Conservation (phyloP, 768 basidiomycete species). For the Boletus huronensis region DNA sequence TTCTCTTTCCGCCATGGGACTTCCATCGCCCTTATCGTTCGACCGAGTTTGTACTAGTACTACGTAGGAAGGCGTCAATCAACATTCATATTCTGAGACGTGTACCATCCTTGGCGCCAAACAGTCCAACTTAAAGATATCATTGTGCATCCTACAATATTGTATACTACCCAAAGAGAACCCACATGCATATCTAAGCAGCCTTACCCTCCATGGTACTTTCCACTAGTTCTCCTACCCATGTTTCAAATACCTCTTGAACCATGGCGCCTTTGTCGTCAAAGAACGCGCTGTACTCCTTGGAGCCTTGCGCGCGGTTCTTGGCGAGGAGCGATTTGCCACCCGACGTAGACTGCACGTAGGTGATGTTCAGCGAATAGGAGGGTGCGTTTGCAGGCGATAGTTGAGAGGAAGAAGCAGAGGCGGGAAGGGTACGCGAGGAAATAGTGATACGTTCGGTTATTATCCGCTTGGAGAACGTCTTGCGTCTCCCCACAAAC, state of each 20-base stretch:
- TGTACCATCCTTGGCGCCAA: neutral
- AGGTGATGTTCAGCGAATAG: constrained; percentile 65
- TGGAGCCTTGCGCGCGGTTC: constrained; percentile 54
- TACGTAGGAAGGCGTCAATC: neutral
- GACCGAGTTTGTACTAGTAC: too few species aligned
- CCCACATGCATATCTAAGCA: constrained; percentile 29
- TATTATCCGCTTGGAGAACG: constrained; percentile 88
- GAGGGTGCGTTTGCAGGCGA: constrained; percentile 50
- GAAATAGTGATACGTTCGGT: constrained; percentile 84
- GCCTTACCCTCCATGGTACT: constrained; percentile 67
- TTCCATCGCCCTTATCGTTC: neutral
- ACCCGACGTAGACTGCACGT: constrained; percentile 75
- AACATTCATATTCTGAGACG: neutral
- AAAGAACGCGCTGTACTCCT: constrained; percentile 71
- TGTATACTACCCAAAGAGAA: constrained; percentile 14
- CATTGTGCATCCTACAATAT: constrained; percentile 30
- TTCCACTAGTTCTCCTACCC: constrained; percentile 75
- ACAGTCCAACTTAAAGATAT: constrained; percentile 14
- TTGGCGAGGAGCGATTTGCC: constrained; percentile 83
- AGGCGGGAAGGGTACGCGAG: constrained; percentile 58
- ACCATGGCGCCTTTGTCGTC: constrained; percentile 78
- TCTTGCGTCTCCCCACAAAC: constrained; percentile 87
- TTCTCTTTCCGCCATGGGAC: too few species aligned
- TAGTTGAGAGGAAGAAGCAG: constrained; percentile 8
- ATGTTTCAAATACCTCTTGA: constrained; percentile 68